phyloP scores from a whole-genome alignment of 352 stramenopile species.

The Phytophthora cactorum region DNA sequence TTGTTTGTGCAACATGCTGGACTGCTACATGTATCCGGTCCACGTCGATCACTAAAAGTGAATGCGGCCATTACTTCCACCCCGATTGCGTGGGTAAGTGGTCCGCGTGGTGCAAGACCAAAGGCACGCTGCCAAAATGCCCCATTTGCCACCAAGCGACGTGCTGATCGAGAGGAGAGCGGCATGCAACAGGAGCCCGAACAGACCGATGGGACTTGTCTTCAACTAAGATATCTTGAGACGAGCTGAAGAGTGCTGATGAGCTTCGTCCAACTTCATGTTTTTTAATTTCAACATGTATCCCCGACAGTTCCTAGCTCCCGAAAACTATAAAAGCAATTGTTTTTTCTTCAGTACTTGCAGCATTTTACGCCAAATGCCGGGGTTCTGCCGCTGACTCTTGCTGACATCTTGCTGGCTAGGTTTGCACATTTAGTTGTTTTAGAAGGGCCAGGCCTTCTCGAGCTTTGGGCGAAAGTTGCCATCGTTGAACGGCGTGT shows the following conservation, averaged over 20 bases:
- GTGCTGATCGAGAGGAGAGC: neutral
- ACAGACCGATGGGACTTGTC: too few species aligned
- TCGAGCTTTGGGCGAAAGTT: neutral
- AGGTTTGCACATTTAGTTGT: neutral
- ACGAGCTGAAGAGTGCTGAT: too few species aligned
- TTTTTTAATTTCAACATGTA: neutral
- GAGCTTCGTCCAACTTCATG: too few species aligned
- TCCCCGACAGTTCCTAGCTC: too few species aligned
- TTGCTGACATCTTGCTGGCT: too few species aligned
- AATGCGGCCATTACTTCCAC: slow-evolving; percentile 25
- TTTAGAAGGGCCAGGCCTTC: slow-evolving; percentile 7
- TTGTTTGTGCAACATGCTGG: slow-evolving; percentile 7
- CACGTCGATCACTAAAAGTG: neutral
- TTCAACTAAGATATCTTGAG: too few species aligned
- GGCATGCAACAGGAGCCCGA: neutral
- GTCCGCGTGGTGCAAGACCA: slow-evolving; percentile 10
- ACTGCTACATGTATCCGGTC: neutral
- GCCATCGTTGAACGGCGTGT: slow-evolving; percentile 7
- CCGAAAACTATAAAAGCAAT: too few species aligned
- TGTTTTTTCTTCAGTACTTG: too few species aligned
- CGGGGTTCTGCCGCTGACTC: too few species aligned
- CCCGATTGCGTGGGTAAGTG: neutral
- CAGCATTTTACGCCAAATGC: too few species aligned
- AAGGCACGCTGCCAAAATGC: slow-evolving; percentile 6
- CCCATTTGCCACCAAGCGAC: slow-evolving; percentile 7